Base-by-base conservation (phyloP, 83 land plant genomes). In the Diphasiastrum complanatum region DNA sequence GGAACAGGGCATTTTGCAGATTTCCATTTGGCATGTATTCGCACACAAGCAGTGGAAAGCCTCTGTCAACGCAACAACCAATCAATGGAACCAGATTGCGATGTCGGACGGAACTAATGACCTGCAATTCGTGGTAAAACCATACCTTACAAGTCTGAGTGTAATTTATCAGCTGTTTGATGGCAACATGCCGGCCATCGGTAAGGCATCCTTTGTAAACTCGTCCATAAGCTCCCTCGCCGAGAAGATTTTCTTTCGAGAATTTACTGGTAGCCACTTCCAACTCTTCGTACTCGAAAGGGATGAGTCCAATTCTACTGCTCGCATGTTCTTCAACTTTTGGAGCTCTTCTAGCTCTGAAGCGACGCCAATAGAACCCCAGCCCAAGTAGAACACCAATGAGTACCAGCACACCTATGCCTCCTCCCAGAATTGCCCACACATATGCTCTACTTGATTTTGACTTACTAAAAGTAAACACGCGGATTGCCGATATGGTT, bases 1-100 rank as follows among this genome's bases (percentile, higher is more conserved):
- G 12, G 31, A 57, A 41, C 26, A 66, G 31, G 33, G 65, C 43
- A 41, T 20, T 1, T 35, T 66, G 66, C 2, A 66, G 69, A 68
- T 46, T 57, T 27, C 69, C 69, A n/a, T 66, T 66, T 1, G 69
- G 69, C 69, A 66, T 66, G 47, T 58, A 66, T 45, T 66, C 69
- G 46, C 66, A 66, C 10, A 66, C 66, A 18, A 66, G 43, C 47
- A 66, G 31, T 28, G 66, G 69, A n/a, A 47, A 36, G 2, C 28
- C 33, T 23, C 33, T 20, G 4, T 66, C 69, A 1, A 66, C 30
- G 69, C 69, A 60, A 23, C 56, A 37, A n/a, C 51, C 51, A 16
- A 60, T 60, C 11, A 60, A 33, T 8, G 63, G 63, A 4, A 36
- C 63, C 10, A 54, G 33, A 30, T 54, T 54, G 33, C 58, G 4